A percentile compares a stretch with the other conserved stretches of the same genome.
These are phyloP conservation scores for Ceratocystis albifundus DNA, from an alignment of 2,329 filamentous ascomycete species.

Conservation along the genomic window DNA sequence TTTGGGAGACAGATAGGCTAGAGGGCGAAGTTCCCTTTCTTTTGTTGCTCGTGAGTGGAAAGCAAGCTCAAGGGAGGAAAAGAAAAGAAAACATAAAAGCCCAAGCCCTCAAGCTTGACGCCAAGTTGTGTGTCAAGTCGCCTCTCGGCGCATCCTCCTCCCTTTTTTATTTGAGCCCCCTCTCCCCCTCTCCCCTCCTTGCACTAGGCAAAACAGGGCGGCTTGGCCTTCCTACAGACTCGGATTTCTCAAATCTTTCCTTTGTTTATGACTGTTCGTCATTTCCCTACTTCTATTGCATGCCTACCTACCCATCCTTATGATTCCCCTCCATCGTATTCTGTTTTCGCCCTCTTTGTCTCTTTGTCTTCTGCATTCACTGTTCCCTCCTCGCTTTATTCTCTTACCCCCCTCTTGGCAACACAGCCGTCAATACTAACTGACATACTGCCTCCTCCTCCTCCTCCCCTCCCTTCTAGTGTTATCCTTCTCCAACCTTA, in stretches of 20 bases:
- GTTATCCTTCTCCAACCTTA: neutral
- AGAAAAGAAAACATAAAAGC: neutral
- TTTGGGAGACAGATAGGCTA: neutral
- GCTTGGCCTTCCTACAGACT: neutral
- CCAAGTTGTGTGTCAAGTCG: constrained; percentile 4
- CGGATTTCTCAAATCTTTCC: constrained; percentile 1
- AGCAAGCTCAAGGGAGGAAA: neutral
- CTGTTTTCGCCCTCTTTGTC: neutral
- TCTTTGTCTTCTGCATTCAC: neutral
- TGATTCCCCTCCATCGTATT: neutral
- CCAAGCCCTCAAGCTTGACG: neutral
- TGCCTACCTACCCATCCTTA: neutral
- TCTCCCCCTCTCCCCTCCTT: too few species aligned
- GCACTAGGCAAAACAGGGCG: constrained; percentile 11
- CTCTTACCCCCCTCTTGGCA: neutral
- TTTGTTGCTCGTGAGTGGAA: neutral
- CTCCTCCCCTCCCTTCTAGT: neutral
- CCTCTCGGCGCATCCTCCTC: constrained; percentile 7
- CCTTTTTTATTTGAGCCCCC: neutral
- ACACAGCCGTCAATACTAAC: neutral
- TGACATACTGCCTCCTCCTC: neutral
- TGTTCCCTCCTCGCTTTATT: neutral
- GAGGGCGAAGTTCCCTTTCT: neutral
- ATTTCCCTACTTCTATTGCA: constrained; percentile 4
- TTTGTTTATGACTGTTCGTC: neutral